These are phyloP conservation scores for Coccomyxa sp. DNA, from an alignment of 139 green algal genomes.

Conservation along the genomic window DNA sequence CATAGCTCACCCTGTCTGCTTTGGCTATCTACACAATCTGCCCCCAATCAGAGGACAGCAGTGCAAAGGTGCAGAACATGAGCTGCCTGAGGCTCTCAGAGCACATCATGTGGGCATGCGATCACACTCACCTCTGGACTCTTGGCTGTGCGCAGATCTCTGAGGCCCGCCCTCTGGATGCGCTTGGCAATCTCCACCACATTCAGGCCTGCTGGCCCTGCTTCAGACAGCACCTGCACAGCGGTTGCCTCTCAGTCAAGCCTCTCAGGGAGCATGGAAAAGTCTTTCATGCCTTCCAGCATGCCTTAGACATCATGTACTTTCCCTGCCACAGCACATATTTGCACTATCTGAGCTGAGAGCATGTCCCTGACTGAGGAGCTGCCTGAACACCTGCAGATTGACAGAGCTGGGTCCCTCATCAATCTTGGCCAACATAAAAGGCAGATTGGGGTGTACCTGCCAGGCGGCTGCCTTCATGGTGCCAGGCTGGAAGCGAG, in stretches of 20 bases:
- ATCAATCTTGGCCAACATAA: too few species aligned
- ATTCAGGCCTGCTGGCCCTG: slow-evolving; percentile 61
- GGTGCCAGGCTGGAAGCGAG: slow-evolving; percentile 52
- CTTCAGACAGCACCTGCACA: slow-evolving; percentile 62
- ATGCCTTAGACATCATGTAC: too few species aligned
- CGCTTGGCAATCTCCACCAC: slow-evolving; percentile 65
- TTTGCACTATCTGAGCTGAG: too few species aligned
- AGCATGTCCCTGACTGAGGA: too few species aligned
- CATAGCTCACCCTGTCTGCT: slow-evolving; percentile 26
- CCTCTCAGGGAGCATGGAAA: too few species aligned
- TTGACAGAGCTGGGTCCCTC: too few species aligned
- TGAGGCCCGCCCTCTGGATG: slow-evolving; percentile 72
- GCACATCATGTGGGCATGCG: neutral
- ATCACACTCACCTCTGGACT: slow-evolving; percentile 35
- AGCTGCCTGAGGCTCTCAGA: neutral
- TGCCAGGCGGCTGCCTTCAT: slow-evolving; percentile 86
- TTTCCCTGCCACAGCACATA: too few species aligned
- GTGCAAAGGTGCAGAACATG: neutral
- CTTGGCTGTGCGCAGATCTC: slow-evolving; percentile 65
- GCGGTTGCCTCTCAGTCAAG: too few species aligned
- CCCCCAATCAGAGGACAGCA: neutral
- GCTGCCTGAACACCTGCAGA: too few species aligned
- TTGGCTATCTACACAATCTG: neutral
- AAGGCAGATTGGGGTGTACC: too few species aligned
- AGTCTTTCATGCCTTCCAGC: too few species aligned